Conservation (phyloP, 345 rosid genomes). For the Barbarea vulgaris region DNA sequence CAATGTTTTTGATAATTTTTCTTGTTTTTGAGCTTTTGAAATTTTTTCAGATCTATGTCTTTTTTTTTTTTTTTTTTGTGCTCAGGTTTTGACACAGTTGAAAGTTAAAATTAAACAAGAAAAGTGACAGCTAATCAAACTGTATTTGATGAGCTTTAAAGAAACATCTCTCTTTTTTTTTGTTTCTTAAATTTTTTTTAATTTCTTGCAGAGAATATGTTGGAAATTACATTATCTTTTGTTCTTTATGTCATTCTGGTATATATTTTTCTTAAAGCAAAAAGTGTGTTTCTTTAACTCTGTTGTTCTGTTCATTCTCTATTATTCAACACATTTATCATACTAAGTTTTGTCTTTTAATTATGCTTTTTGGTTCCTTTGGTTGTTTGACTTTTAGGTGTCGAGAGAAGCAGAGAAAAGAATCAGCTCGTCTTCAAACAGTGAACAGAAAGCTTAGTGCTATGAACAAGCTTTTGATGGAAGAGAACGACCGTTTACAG, state of each 20-base stretch:
- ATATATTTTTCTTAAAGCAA: constrained; percentile 26
- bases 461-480: constrained; percentile 97
- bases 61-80: background rate
- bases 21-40: constrained; percentile 27
- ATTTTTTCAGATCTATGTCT: constrained; percentile 38
- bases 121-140: constrained; percentile 40
- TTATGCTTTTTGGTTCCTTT: constrained; percentile 1
- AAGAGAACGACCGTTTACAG: constrained; percentile 96
- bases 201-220: constrained; percentile 29
- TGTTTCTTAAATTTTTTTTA: background rate
- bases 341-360: constrained; percentile 24
- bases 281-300: constrained; percentile 28
- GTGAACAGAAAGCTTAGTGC: constrained; percentile 90
- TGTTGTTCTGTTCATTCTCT: constrained; percentile 18
- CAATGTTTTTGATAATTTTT: constrained; percentile 24
- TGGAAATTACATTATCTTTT: constrained; percentile 41
- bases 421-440: constrained; percentile 93
- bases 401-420: constrained; percentile 98
- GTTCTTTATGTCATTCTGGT: constrained; percentile 39
- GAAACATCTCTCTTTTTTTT: constrained; percentile 4
- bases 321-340: constrained; percentile 25
- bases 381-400: constrained; percentile 53
- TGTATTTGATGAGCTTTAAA: constrained; percentile 39
- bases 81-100: constrained; percentile 21
- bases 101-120: constrained; percentile 18